These are phyloP conservation scores for Eucalyptus pumila DNA, from an alignment of 345 rosid species.

Conservation along the genomic window DNA sequence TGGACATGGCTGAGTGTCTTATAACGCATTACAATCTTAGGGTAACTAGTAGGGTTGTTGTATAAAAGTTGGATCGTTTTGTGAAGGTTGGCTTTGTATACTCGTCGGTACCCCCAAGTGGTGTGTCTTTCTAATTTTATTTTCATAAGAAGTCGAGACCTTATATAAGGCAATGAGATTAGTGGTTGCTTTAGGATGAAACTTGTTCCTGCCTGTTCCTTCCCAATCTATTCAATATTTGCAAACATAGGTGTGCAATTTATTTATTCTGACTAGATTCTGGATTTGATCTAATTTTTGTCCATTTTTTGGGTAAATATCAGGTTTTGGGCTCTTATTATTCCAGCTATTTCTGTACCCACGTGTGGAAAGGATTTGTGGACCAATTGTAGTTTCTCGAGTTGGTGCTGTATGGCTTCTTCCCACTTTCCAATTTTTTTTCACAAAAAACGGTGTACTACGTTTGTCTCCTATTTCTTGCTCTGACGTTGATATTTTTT, in stretches of 20 bases:
- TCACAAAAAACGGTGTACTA: not conserved
- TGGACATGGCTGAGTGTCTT: not conserved
- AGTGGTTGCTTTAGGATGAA: not conserved
- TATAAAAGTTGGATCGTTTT: not conserved
- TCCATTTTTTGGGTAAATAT: not conserved
- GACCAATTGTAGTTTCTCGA: constrained; percentile 27
- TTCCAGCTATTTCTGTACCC: constrained; percentile 41
- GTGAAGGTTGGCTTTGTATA: not conserved
- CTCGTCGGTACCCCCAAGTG: not conserved
- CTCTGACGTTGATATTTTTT: not conserved
- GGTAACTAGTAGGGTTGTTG: not conserved
- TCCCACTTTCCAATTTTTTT: not conserved
- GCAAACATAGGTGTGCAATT: not conserved
- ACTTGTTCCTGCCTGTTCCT: not conserved
- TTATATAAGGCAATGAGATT: not conserved
- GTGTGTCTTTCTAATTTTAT: not conserved
- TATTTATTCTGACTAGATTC: not conserved
- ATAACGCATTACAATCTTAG: not conserved
- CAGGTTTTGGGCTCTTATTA: constrained; percentile 34
- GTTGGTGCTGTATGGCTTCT: constrained; percentile 25
- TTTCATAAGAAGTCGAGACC: not conserved
- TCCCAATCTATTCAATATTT: not conserved
- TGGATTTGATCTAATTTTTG: not conserved
- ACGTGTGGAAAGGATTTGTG: constrained; percentile 19
- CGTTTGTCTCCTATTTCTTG: not conserved